A percentile compares a stretch with the other conserved stretches of the same genome.
These are phyloP conservation scores for Nepenthes gracilis DNA, from an alignment of 148 eudicot genomes.

Conservation along the genomic window DNA sequence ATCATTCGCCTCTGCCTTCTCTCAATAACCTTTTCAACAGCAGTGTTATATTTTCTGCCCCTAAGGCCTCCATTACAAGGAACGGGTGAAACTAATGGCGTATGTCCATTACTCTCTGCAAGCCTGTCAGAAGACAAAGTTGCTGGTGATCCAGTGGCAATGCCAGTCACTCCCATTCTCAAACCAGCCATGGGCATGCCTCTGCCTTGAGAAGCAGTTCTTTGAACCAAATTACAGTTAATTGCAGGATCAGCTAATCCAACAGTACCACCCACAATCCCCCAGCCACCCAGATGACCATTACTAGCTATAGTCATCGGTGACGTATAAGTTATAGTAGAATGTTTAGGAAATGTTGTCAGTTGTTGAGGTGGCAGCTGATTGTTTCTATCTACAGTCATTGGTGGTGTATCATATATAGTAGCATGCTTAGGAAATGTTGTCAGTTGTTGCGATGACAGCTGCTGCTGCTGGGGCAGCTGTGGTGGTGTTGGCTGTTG, in stretches of 20 bases:
- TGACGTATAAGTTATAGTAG: constrained; percentile 37
- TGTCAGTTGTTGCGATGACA: constrained; percentile 31
- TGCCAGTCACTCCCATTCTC: constrained; percentile 45
- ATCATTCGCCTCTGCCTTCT: constrained; percentile 93
- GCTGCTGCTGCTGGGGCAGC: constrained; percentile 32
- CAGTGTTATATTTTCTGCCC: constrained; percentile 39
- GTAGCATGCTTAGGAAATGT: constrained; percentile 57
- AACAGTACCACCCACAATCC: constrained; percentile 43
- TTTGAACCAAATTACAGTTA: constrained; percentile 35
- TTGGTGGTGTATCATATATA: constrained; percentile 35
- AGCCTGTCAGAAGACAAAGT: constrained; percentile 68
- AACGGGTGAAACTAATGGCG: constrained; percentile 65
- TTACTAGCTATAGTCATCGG: constrained; percentile 32
- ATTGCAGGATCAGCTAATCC: constrained; percentile 35
- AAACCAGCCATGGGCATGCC: constrained; percentile 53
- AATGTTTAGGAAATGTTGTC: constrained; percentile 55
- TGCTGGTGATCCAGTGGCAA: constrained; percentile 57
- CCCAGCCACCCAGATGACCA: constrained; percentile 37
- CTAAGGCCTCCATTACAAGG: constrained; percentile 73
- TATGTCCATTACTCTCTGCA: constrained; percentile 70
- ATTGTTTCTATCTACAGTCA: constrained; percentile 30
- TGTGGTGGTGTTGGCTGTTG: constrained; percentile 24
- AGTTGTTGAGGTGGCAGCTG: constrained; percentile 39
- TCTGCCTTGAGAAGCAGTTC: constrained; percentile 31
- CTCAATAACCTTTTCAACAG: constrained; percentile 84